Conservation (phyloP, 176 grass and related monocot genomes). For the Hsuehochloa calcarea region DNA sequence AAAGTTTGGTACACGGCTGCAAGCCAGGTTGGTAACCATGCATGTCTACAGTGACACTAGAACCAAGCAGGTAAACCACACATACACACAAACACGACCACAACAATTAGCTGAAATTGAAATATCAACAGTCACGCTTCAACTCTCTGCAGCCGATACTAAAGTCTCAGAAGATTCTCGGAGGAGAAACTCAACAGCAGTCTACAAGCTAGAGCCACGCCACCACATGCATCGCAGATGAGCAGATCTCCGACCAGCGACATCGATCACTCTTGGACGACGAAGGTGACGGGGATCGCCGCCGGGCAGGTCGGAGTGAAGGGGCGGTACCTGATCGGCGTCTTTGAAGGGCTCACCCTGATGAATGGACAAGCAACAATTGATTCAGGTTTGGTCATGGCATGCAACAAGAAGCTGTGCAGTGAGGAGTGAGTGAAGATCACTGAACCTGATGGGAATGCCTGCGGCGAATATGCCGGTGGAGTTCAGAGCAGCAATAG, state of each 20-base stretch:
- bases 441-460: conserved; percentile 14
- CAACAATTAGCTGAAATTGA: too few species aligned
- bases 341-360: conserved; percentile 46
- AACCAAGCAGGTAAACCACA: not conserved
- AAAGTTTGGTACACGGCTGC: too few species aligned
- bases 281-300: not conserved
- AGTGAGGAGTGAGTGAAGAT: too few species aligned
- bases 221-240: not conserved
- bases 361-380: not conserved
- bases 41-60: not conserved
- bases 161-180: not conserved
- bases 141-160: not conserved
- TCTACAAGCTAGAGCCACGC: not conserved
- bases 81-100: not conserved
- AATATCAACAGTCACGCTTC: too few species aligned
- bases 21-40: too few species aligned
- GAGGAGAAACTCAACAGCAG: not conserved
- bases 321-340: conserved; percentile 9
- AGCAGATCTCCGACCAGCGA: not conserved
- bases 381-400: not conserved
- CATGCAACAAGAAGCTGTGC: not conserved
- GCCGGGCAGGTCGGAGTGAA: not conserved
- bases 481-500: conserved; percentile 4
- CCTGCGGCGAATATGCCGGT: not conserved
- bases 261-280: not conserved